Evolutionary conservation across 768 basidiomycete genomes (phyloP), one percentile per base, ranked within the genome.

Genomic region (Amanita fuliginea): DNA sequence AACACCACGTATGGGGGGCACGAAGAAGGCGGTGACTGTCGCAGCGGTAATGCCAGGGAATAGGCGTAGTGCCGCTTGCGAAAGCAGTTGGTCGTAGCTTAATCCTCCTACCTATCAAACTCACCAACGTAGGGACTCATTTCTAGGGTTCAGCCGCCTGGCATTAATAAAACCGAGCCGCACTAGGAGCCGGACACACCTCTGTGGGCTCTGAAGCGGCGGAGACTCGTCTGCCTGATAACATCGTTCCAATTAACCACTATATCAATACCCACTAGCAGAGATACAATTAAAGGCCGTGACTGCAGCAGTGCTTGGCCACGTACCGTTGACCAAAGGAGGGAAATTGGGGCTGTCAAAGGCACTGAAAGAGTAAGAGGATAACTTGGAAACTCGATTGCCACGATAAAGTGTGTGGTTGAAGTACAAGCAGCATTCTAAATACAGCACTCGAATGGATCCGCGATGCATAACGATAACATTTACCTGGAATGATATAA

Each of bases 231-330:
- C 58, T 92, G 91, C 9, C 91, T 75, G 40, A 93, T 72, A 13
- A 95, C 88, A 57, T 87, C 76, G 49, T 78, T 81, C 93, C 93
- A 95, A 54, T 91, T 86, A 11, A 96, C 86, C 8, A 78, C 71
- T 47, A 95, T 90, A 55, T 93, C 86, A 54, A 94, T 95, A 7
- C 91, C 90, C 46, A 95, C 93, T 85, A 14, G 14, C 26, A 35
- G 52, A 19, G 39, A 37, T 33, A 33, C 46, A 21, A 1, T 32
- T 53, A 24, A 45, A 26, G 19, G 13, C 49, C 19, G 8, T 3
- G 16, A 43, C 9, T 8, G 9, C 18, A 41, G 13, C 42, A 35
- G 8, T 14, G 30, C 3, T 43, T 14, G n/a, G 32, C 34, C n/a
- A 57, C 70, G 40, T 56, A 83, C 90, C 87, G 57, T 89, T 83